These are phyloP conservation scores for Tuber magnatum DNA, from an alignment of 495 filamentous ascomycete genomes.

Conservation along the genomic window DNA sequence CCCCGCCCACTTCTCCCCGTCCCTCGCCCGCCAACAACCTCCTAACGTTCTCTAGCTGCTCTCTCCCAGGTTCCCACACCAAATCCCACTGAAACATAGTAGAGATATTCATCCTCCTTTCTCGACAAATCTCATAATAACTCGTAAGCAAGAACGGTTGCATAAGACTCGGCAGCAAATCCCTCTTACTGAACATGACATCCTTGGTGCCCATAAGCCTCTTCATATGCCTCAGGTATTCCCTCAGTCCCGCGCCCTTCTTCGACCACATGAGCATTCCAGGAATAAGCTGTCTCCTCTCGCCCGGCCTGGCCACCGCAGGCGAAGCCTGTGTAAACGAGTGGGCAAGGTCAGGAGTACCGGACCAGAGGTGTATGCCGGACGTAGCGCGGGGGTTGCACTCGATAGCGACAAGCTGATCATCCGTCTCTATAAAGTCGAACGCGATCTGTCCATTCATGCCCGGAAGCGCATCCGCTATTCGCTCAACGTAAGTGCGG, in stretches of 20 bases:
- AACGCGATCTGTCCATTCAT: slow-evolving; percentile 30
- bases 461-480: slow-evolving; percentile 15
- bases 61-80: slow-evolving; percentile 30
- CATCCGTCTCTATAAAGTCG: slow-evolving; percentile 34
- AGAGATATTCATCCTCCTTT: slow-evolving; percentile 27
- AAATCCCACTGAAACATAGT: slow-evolving; percentile 42
- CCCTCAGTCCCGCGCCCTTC: slow-evolving; percentile 6
- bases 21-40: slow-evolving; percentile 7
- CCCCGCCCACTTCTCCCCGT: not conserved
- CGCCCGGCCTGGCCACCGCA: slow-evolving; percentile 17
- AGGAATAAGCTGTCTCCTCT: slow-evolving; percentile 33
- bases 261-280: slow-evolving; percentile 41
- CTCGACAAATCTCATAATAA: slow-evolving; percentile 41
- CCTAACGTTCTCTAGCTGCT: slow-evolving; percentile 22
- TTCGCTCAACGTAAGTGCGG: slow-evolving; percentile 18
- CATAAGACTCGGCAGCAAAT: slow-evolving; percentile 37
- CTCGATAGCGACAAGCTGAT: slow-evolving; percentile 31
- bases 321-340: slow-evolving; percentile 3
- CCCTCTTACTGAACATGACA: slow-evolving; percentile 31
- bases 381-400: slow-evolving; percentile 40
- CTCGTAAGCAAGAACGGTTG: slow-evolving; percentile 40
- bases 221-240: slow-evolving; percentile 32
- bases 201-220: slow-evolving; percentile 33
- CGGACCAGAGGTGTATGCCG: slow-evolving; percentile 38
- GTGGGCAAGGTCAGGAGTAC: slow-evolving; percentile 27